phyloP scores from a whole-genome alignment of 345 rosid genomes.

The Aquilaria yunnanensis region DNA sequence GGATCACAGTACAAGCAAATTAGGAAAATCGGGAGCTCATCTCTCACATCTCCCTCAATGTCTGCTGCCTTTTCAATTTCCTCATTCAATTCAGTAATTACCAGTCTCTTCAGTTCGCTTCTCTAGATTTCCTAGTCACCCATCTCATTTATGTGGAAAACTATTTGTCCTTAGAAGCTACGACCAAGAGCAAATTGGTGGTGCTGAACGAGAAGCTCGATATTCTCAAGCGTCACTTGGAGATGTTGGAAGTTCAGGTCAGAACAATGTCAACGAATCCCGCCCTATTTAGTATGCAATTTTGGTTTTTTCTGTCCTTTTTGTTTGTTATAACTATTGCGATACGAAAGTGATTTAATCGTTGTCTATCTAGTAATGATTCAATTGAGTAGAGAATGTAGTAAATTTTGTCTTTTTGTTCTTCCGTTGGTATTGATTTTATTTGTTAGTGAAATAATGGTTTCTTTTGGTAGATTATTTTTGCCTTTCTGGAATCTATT shows the following conservation, averaged over 20 bases:
- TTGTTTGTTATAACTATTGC: too few relatives aligned
- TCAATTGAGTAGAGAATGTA: too few relatives aligned
- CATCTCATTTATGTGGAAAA: neutral
- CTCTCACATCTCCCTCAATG: conserved; percentile 93
- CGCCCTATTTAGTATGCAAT: conserved; percentile 63
- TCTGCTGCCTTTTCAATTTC: conserved; percentile 97
- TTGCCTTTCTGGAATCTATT: too few relatives aligned
- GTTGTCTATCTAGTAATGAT: too few relatives aligned
- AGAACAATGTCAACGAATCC: conserved; percentile 81
- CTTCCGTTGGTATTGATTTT: too few relatives aligned
- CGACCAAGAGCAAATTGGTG: conserved; percentile 83
- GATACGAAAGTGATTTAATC: too few relatives aligned
- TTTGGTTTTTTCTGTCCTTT: neutral
- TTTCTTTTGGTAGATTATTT: too few relatives aligned
- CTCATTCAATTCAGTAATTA: conserved; percentile 76
- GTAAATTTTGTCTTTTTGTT: too few relatives aligned
- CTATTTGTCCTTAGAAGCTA: conserved; percentile 43
- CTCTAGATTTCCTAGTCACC: neutral
- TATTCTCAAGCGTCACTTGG: conserved; percentile 76
- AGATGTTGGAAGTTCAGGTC: conserved; percentile 87
- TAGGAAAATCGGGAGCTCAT: conserved; percentile 99
- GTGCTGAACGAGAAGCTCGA: conserved; percentile 80
- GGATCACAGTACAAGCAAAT: conserved; percentile 98
- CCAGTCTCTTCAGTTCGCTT: neutral
- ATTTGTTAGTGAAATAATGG: too few relatives aligned